Base-by-base conservation (phyloP, 768 basidiomycete genomes). In the Astraeus odoratus region DNA sequence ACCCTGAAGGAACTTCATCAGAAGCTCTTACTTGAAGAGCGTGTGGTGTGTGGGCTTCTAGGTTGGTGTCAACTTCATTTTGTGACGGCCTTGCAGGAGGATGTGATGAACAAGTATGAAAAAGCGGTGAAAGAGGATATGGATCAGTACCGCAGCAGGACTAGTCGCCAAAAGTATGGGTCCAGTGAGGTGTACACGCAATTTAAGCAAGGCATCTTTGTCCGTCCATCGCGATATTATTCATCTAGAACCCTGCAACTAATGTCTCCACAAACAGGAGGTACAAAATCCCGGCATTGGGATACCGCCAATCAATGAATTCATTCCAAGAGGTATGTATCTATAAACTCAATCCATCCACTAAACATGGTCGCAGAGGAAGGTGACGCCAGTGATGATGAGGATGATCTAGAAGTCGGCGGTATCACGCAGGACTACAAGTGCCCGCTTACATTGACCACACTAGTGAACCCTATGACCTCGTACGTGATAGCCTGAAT, bases 331-430 rank as follows among this genome's bases (percentile, higher is more conserved):
- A 70, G 90, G 89, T 84, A 49, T 19, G 52, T 49, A 29, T 23
- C 23, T 19, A 23, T 27, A 2, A 22, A 41, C 13, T 8, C 7
- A n/a, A 31, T 29, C 37, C 37, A 4, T 19, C 30, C 27, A 39
- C 8, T 34, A 44, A 44, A 22, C 43, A 36, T 7, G 31, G 31
- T 9, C 27, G 12, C 37, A 92, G 91, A 92, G 75, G 72, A 77
- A 33, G 87, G 80, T 8, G 89, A 91, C 50, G 80, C 75, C 24
- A 87, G 84, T 43, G 87, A 87, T 46, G 81, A 82, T 42, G 93
- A 94, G 25, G 87, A 92, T 42, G 94, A 96, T 10, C 64, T 98
- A 25, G 85, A 92, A 64, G 70, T 95, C 40, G 94, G 94, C 42
- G 92, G 90, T 20, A 74, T 82, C 23, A 85, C 81, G 5, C 86